Evolutionary conservation across 331 rosid species (phyloP).

Genomic region (Spiraea crenata): DNA sequence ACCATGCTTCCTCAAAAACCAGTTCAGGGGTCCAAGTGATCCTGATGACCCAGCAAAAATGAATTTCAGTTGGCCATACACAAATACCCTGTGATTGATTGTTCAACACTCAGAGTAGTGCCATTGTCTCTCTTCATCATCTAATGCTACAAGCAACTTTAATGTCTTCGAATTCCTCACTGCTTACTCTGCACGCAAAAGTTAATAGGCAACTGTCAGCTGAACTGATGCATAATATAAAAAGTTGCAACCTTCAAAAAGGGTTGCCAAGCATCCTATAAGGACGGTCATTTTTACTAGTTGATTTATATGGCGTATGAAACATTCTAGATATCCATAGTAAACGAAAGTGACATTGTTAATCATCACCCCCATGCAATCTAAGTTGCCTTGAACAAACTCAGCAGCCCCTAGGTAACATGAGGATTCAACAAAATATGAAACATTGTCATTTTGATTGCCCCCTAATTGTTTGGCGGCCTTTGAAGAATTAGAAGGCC

Average conservation of each 20-base stretch:
- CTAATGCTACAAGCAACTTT: slow-evolving; percentile 21
- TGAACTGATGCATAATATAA: background rate
- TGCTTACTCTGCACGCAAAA: slow-evolving; percentile 52
- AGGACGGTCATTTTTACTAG: background rate
- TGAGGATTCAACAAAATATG: too few relatives aligned
- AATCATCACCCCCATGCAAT: background rate
- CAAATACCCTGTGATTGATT: background rate
- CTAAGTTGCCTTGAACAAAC: too few relatives aligned
- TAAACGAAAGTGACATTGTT: background rate
- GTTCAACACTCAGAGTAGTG: background rate
- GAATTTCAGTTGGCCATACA: slow-evolving; percentile 12
- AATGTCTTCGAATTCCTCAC: too few relatives aligned
- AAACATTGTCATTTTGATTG: background rate
- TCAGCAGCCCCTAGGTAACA: too few relatives aligned
- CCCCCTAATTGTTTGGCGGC: slow-evolving; percentile 1
- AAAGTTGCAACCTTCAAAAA: background rate
- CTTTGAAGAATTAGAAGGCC: slow-evolving; percentile 10
- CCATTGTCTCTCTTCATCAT: slow-evolving; percentile 14
- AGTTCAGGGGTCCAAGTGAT: slow-evolving; percentile 14
- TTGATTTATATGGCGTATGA: background rate
- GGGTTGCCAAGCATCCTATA: background rate
- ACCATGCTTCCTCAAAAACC: slow-evolving; percentile 26
- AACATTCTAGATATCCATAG: background rate
- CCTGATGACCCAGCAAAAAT: background rate
- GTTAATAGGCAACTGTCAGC: slow-evolving; percentile 25